phyloP scores from a whole-genome alignment of 805 yeast genomes.

The Candida coquimbonensis region DNA sequence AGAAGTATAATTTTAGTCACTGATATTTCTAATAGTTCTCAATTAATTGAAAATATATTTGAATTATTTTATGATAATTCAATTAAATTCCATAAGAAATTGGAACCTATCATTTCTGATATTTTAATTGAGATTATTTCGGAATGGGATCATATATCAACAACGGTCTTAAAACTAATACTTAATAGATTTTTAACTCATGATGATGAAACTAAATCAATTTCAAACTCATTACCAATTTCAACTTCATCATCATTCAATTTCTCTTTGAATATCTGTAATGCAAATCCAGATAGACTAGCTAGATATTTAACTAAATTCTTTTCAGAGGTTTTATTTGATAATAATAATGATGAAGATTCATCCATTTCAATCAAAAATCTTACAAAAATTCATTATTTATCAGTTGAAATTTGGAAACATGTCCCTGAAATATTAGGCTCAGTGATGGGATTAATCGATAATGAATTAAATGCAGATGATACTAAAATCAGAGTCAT shows the following conservation, averaged over 20 bases:
- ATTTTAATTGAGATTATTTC: constrained; percentile 69
- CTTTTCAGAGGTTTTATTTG: constrained; percentile 69
- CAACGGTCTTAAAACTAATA: constrained; percentile 51
- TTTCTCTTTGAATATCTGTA: constrained; percentile 62
- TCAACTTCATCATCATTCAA: constrained; percentile 45
- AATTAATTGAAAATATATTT: constrained; percentile 49
- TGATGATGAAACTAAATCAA: constrained; percentile 7
- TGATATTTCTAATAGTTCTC: constrained; percentile 60
- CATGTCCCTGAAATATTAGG: constrained; percentile 66
- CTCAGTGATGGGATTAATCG: constrained; percentile 71
- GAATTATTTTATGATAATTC: constrained; percentile 52
- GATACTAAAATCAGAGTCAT: constrained; percentile 52
- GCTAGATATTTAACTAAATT: constrained; percentile 71
- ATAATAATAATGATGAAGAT: constrained; percentile 21
- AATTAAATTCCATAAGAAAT: constrained; percentile 39
- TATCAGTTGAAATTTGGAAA: constrained; percentile 67
- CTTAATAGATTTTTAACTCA: constrained; percentile 52
- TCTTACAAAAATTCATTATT: constrained; percentile 52
- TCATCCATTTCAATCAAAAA: constrained; percentile 28
- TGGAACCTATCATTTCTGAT: constrained; percentile 60
- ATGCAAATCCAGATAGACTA: constrained; percentile 62
- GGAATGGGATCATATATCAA: constrained; percentile 62
- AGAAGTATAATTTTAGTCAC: constrained; percentile 67
- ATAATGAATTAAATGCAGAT: constrained; percentile 74
- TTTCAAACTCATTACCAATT: constrained; percentile 12